Base-by-base conservation (phyloP, 805 yeast species). In the Kluyveromyces wickerhamii region DNA sequence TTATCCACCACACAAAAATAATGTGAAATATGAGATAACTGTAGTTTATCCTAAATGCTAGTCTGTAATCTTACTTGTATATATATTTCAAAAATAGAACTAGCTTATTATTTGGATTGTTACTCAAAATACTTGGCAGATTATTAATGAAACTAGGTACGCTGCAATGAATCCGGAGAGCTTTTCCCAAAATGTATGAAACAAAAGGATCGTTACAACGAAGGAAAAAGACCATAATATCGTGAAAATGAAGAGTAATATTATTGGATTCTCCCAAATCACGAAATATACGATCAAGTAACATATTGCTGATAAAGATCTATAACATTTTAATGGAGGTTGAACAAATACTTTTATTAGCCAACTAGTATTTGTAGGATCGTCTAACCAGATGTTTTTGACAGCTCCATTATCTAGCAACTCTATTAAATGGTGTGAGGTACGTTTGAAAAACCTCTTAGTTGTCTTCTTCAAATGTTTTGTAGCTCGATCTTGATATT, bases 141-240 rank as follows among this genome's bases (percentile, higher is more conserved):
- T 34, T 21, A 44, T 27, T 3, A 43, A 45, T 2, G 51, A 41
- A 14, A 48, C 76, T 17, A 67, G 27, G 51, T 70, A 72, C 12
- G 86, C 86, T 59, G 76, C 75, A 4, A 70, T 15, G 28, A 82
- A 58, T 1, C 95, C 96, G 16, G 75, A 71, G 2, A 81, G 38
- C 51, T 86, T 87, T 52, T 88, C 97, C 4, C 60, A 41, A 18
- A 82, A 55, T 0, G 92, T 76, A 59, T 92, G 98, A 71, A 87
- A 89, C 51, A 84, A 81, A 11, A 82, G 67, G 38, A 82, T 71
- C 1, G 98, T 89, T 69, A 84, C 74, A 21, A 88, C 60, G 26
- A 88, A 66, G 92, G 87, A 86, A 74, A 85, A 84, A 67, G 79
- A 69, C 94, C 95, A 88, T 30, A 85, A 51, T 1, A 43, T 37